Evolutionary conservation across 1,284 basidiomycete species (phyloP), one percentile per base, ranked within the genome.

Genomic region (Sporisorium graminicola): DNA sequence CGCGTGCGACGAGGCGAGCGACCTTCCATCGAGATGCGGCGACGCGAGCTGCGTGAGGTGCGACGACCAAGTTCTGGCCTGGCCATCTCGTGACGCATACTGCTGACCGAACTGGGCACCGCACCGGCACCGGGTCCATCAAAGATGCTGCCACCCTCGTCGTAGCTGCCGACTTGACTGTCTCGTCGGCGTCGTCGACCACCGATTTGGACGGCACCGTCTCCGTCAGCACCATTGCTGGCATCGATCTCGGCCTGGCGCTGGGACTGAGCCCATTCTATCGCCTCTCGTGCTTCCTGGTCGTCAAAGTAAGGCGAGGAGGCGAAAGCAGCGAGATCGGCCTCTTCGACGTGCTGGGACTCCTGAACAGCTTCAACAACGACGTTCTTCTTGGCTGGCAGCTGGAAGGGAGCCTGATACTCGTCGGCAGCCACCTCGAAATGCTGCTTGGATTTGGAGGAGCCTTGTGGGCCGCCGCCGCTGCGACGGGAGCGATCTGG

Each of bases 131-230:
- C 62, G 0, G 84, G 84, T 7, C 84, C 84, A 33, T 85, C 84
- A 52, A 85, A 85, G 62, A 85, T 80, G 51, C 78, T 80, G 22
- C 69, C 80, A 10, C 33, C 56, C 43, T 83, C 81, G 27, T 82
- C 83, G 56, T 85, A 85, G 73, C 80, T 83, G 26, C 78, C 81
- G 5, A 85, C 77, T 44, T 85, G 84, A 42, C 81, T 83, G 47
- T 85, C 83, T 40, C 82, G 53, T 14, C 82, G 65, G 4, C 70
- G 60, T 35, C 83, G 65, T 6, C 56, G 51, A 22, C 67, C 61
- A 16, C 67, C 61, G 22, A 74, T 75, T 13, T 57, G 67, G 20
- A 66, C 64, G 13, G 12, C 57, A 9, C 50, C 64, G 7, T 29
- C 58, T 12, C 58, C 10, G 35, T 16, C 22, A 57, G 24, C 27